Evolutionary conservation across 352 stramenopile species (phyloP), one percentile per base, ranked within the genome.

Genomic region (Phytophthora vignae): DNA sequence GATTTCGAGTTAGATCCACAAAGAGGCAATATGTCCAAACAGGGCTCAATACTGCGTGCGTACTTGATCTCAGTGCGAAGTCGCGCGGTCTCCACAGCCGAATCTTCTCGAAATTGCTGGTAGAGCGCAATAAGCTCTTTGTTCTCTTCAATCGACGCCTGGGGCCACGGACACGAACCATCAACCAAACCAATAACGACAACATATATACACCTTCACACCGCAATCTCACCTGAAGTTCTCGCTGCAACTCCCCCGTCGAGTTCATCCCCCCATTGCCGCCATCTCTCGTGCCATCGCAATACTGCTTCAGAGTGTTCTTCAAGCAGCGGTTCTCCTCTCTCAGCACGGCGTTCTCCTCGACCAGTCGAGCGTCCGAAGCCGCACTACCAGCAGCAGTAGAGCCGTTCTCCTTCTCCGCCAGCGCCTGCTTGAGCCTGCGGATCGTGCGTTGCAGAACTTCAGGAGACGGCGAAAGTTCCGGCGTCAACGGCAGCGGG

Each of bases 361-460:
- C 73, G 0, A 63, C 55, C 2, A 89, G 44, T 29, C 65, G 61
- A 38, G 59, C 22, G 1, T 57, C 46, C 9, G n/a, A 52, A 19
- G 63, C 60, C 9, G 40, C 49, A 31, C 5, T 50, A 12, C 22
- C 17, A 52, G 62, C 22, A 50, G 46, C 21, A 19, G 11, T 19
- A 3, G 58, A 2, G 60, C 8, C 14, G 5, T 63, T 74, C 17
- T 40, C 50, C 40, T 69, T 77, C 9, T 73, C 54, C 15, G 48
- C 68, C 46, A 80, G 52, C 22, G 57, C 33, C 14, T 75, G 55
- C 46, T 83, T 75, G 27, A 97, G 78, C 17, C 90, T 78, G 6
- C 82, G 67, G 42, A 98, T 92, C 4, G 91, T 97, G 21, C 90
- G 81, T 71, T 96, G 80, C 27, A 98, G 77, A 49, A 92, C 81